A percentile compares a stretch with the other conserved stretches of the same genome.
These are phyloP conservation scores for Solanum ahanhuiri DNA, from an alignment of 257 asterid genomes.

Conservation along the genomic window DNA sequence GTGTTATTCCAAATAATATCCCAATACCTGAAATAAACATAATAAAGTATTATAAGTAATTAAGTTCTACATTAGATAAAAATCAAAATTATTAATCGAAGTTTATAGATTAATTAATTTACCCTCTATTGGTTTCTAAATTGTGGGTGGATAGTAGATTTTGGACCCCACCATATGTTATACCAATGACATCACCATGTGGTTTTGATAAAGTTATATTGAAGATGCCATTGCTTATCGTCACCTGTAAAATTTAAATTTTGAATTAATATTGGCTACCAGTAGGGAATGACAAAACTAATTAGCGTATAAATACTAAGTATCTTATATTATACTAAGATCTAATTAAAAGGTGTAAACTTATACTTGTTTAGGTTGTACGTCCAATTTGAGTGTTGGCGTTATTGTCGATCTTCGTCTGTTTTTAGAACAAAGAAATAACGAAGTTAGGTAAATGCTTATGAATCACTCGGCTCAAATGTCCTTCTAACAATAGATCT, in stretches of 20 bases:
- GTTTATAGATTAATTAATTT: neutral
- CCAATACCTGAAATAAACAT: slow-evolving; percentile 35
- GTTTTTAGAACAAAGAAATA: too few relatives aligned
- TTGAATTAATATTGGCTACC: fast-evolving
- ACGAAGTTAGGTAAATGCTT: neutral
- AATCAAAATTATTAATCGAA: neutral
- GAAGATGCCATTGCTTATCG: slow-evolving; percentile 31
- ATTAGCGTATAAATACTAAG: neutral
- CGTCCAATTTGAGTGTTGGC: neutral
- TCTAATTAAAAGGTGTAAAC: neutral
- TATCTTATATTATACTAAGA: too few relatives aligned
- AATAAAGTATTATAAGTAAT: neutral
- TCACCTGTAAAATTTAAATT: slow-evolving; percentile 14
- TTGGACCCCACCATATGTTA: slow-evolving; percentile 36
- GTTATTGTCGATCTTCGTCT: neutral
- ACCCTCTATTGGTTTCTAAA: slow-evolving; percentile 37
- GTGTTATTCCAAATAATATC: slow-evolving; percentile 33
- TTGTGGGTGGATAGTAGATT: slow-evolving; percentile 31
- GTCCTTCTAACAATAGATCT: too few relatives aligned
- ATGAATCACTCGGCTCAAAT: neutral
- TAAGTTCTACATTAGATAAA: neutral
- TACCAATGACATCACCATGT: slow-evolving; percentile 18
- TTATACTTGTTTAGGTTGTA: neutral
- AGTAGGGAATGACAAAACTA: neutral
- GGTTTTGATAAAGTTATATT: slow-evolving; percentile 32